phyloP scores from a whole-genome alignment of 768 basidiomycete species.

The Dioszegia aurantiaca region DNA sequence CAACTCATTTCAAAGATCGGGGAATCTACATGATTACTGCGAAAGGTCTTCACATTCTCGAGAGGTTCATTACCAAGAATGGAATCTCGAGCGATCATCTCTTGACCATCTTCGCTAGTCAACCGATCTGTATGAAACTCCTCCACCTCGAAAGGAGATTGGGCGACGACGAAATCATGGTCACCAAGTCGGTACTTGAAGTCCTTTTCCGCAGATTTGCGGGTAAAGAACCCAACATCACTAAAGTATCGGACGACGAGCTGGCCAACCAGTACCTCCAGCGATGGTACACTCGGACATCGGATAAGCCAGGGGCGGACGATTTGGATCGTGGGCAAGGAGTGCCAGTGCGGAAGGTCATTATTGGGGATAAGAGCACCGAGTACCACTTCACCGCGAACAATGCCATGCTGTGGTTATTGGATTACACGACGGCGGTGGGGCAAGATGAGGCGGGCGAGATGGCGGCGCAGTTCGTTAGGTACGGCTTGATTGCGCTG shows the following conservation, averaged over 20 bases:
- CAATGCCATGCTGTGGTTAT: slow-evolving; percentile 89
- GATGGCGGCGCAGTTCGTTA: slow-evolving; percentile 95
- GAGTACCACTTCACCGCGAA: slow-evolving; percentile 76
- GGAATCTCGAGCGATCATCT: slow-evolving; percentile 94
- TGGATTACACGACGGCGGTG: slow-evolving; percentile 93
- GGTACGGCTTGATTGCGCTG: slow-evolving; percentile 82
- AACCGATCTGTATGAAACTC: slow-evolving; percentile 96
- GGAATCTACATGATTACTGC: slow-evolving; percentile 94
- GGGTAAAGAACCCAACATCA: slow-evolving; percentile 75
- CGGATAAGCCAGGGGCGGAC: slow-evolving; percentile 20
- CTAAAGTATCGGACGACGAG: slow-evolving; percentile 63
- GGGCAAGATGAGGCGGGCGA: slow-evolving; percentile 95
- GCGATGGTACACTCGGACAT: slow-evolving; percentile 30
- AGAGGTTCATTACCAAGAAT: slow-evolving; percentile 99
- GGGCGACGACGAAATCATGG: slow-evolving; percentile 94
- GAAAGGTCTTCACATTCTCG: slow-evolving; percentile 96
- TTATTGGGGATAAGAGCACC: slow-evolving; percentile 50
- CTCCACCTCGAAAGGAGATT: slow-evolving; percentile 92
- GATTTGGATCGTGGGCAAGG: slow-evolving; percentile 49
- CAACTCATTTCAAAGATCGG: slow-evolving; percentile 92
- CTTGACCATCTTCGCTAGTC: slow-evolving; percentile 78
- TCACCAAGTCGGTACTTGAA: slow-evolving; percentile 88
- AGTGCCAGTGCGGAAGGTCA: slow-evolving; percentile 34
- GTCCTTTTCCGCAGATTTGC: slow-evolving; percentile 94
- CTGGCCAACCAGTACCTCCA: slow-evolving; percentile 61